Percentiles rank a stretch among this genome's conserved stretches.
Evolutionary conservation across 129 eudicot species (phyloP).

Genomic region (Saposhnikovia divaricata): DNA sequence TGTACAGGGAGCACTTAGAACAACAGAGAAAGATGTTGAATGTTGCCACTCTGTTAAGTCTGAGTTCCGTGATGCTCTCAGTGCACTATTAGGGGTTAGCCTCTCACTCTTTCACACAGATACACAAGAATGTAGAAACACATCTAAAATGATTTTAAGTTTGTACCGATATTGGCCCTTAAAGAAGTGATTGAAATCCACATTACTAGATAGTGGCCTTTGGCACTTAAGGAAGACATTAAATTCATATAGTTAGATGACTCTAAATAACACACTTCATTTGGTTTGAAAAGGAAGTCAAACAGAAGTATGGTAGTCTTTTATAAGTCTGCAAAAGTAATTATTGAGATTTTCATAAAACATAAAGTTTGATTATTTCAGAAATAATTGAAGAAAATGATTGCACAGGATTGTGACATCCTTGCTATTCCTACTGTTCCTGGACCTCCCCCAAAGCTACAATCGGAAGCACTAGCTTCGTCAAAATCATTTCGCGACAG

Average conservation of each 20-base stretch:
- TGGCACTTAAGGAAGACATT: neutral
- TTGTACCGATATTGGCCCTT: neutral
- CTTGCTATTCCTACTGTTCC: slow-evolving; percentile 82
- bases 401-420: slow-evolving; percentile 49
- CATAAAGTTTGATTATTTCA: neutral
- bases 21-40: slow-evolving; percentile 48
- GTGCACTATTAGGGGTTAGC: slow-evolving; percentile 56
- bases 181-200: neutral
- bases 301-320: neutral
- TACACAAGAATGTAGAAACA: neutral
- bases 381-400: neutral
- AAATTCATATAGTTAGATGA: neutral
- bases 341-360: neutral
- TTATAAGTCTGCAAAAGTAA: neutral
- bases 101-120: neutral
- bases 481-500: slow-evolving; percentile 66
- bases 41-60: slow-evolving; percentile 36
- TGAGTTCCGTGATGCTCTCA: slow-evolving; percentile 60
- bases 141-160: neutral
- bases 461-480: slow-evolving; percentile 46
- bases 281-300: neutral
- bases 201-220: neutral
- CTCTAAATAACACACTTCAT: neutral
- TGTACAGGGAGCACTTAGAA: slow-evolving; percentile 53
- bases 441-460: slow-evolving; percentile 83